Base-by-base conservation (phyloP, 177 flowering plant species). In the Vitis hybrid region DNA sequence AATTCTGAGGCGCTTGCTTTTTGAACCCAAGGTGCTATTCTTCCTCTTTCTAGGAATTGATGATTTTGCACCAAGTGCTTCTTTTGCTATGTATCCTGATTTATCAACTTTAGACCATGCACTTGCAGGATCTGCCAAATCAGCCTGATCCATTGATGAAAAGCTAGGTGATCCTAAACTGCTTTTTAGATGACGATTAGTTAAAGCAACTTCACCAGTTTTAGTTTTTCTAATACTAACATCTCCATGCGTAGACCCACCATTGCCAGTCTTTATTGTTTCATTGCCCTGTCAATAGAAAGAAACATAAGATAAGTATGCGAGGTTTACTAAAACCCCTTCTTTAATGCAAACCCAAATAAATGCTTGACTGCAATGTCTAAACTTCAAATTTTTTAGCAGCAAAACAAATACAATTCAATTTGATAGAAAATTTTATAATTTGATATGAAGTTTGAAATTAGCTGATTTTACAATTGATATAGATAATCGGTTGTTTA, bases 1-100 rank as follows among this genome's bases (percentile, higher is more conserved):
- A 69, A 90, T 80, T 66, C 77, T 75, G 6, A 87, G 71, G 69
- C 90, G 88, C 74, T 89, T 94, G 73, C 83, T 86, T 75, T 82
- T 91, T 59, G 83, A 78, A 68, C 88, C 86, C 61, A 86, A 69
- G 51, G 73, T 82, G 78, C 87, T 85, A 71, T 65, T 82, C 83
- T 90, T 94, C 81, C 94, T 85, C 85, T 88, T 94, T 67, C 80
- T 74, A 67, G 82, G 71, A 34, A 69, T 50, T 32, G 76, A 65
- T 19, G 80, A 64, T 73, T 83, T 85, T 11, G 80, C 67, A 65
- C 80, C 89, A 56, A 73, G 50, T 21, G 70, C 75, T 62, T 86
- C 92, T 79, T 83, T 86, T 62, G 88, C 86, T 48, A 79, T 81
- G 66, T 76, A 79, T 15, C 88, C 87, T 19, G 86, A 81, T 74